Evolutionary conservation across 768 basidiomycete species (phyloP).

Genomic region (Russula olivacea): DNA sequence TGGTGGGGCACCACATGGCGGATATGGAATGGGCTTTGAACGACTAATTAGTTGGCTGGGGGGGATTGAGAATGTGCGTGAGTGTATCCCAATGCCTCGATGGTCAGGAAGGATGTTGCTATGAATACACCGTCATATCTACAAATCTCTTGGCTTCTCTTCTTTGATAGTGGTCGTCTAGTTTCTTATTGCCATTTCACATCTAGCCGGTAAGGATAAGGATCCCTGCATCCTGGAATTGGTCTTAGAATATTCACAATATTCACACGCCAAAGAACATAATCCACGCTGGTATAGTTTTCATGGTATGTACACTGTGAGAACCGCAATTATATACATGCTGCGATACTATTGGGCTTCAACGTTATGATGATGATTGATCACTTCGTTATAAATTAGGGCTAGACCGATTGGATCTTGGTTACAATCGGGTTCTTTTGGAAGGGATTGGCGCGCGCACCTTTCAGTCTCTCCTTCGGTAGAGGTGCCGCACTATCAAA

Average conservation of each 20-base stretch:
- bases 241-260: background rate
- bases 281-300: slow-evolving; percentile 20
- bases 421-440: background rate
- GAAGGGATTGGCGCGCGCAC: slow-evolving; percentile 31
- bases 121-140: slow-evolving; percentile 29
- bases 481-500: slow-evolving; percentile 68
- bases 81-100: slow-evolving; percentile 87
- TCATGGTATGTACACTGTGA: slow-evolving; percentile 10
- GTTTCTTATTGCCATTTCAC: background rate
- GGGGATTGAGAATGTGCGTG: slow-evolving; percentile 85
- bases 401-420: slow-evolving; percentile 3
- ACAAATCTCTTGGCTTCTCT: background rate
- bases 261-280: background rate
- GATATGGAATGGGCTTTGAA: slow-evolving; percentile 96
- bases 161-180: background rate
- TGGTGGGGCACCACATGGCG: slow-evolving; percentile 88
- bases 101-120: slow-evolving; percentile 78
- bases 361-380: slow-evolving; percentile 3
- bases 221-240: background rate
- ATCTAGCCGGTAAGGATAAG: background rate
- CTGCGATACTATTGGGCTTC: slow-evolving; percentile 13
- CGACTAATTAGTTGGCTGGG: slow-evolving; percentile 81
- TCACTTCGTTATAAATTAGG: slow-evolving; percentile 24
- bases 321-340: slow-evolving; percentile 10
- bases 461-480: slow-evolving; percentile 65